Percentiles rank a stretch among this genome's conserved stretches.
Conservation (phyloP, 805 yeast species). For the Lachancea fermentati region DNA sequence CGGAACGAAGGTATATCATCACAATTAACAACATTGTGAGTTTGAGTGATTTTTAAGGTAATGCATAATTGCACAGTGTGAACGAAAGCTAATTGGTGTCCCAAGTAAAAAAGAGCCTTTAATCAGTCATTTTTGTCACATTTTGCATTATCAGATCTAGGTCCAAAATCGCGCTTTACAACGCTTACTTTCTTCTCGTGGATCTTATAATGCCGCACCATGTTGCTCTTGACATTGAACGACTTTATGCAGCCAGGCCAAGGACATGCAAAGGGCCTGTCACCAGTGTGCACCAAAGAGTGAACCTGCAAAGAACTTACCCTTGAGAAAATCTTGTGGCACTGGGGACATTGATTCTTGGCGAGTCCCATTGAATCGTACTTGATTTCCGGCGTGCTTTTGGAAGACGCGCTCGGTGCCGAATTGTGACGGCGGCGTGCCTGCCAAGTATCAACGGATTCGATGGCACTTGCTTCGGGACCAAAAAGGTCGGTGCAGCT, state of each 20-base stretch:
- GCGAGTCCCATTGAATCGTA: background rate
- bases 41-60: too few relatives aligned
- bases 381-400: background rate
- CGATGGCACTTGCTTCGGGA: background rate
- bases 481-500: background rate
- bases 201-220: slow-evolving; percentile 67
- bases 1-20: background rate
- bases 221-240: slow-evolving; percentile 70
- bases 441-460: background rate
- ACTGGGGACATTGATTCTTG: slow-evolving; percentile 41
- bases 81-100: too few relatives aligned
- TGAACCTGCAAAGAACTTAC: slow-evolving; percentile 77
- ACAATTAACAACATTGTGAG: too few relatives aligned
- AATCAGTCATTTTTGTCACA: background rate
- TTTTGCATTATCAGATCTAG: background rate
- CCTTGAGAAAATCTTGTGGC: slow-evolving; percentile 67
- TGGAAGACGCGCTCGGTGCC: background rate
- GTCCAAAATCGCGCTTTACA: background rate
- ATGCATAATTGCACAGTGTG: too few relatives aligned
- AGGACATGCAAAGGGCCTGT: slow-evolving; percentile 55
- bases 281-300: slow-evolving; percentile 68
- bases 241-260: slow-evolving; percentile 59
- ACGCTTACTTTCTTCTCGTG: slow-evolving; percentile 36
- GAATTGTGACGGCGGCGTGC: slow-evolving; percentile 1
- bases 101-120: too few relatives aligned